A percentile compares a stretch with the other conserved stretches of the same genome.
Evolutionary conservation across 148 eudicot genomes (phyloP).

Genomic region (Dianthus caryophyllus): DNA sequence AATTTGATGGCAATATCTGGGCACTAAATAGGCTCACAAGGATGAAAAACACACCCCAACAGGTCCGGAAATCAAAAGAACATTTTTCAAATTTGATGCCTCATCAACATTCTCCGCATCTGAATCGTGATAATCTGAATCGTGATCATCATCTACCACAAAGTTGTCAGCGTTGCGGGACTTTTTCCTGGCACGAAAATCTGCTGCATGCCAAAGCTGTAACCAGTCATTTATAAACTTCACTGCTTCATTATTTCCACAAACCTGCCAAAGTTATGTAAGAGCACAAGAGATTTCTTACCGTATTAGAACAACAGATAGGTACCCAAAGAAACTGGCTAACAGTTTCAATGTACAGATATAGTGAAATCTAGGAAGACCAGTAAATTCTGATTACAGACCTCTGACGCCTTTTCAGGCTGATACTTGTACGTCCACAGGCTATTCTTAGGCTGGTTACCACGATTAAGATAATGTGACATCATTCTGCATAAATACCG

Average conservation of each 20-base stretch:
- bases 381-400: conserved; percentile 25
- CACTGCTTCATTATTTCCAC: conserved; percentile 80
- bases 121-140: conserved; percentile 43
- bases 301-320: background rate
- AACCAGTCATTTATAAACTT: conserved; percentile 79
- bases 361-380: background rate
- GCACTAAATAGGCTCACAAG: conserved; percentile 6
- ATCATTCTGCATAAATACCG: conserved; percentile 36
- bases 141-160: conserved; percentile 33
- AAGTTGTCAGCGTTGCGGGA: conserved; percentile 24
- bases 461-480: conserved; percentile 38
- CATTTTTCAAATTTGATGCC: conserved; percentile 62
- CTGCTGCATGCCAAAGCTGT: conserved; percentile 60
- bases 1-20: background rate
- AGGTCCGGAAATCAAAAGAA: conserved; percentile 86
- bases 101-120: conserved; percentile 44
- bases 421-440: conserved; percentile 86
- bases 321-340: background rate
- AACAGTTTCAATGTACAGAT: background rate
- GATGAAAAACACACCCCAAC: conserved; percentile 68
- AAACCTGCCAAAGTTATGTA: conserved; percentile 48
- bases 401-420: conserved; percentile 85
- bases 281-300: background rate
- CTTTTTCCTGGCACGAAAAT: conserved; percentile 40
- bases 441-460: conserved; percentile 58